Evolutionary conservation across 306 rosid species (phyloP).

Genomic region (Malus orientalis): DNA sequence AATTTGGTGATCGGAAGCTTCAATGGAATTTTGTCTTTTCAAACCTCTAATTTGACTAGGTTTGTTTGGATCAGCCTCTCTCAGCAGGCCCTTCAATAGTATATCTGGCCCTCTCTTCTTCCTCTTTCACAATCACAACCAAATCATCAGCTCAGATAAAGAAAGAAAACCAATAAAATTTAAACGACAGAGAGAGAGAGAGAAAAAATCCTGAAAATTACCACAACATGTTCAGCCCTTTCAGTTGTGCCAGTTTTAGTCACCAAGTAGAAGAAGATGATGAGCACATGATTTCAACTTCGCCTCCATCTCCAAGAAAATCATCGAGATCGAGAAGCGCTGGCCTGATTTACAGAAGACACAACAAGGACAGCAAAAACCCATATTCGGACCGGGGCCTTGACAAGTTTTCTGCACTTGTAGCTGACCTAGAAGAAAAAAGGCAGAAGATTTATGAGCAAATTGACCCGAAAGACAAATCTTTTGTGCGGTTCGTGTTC

Average conservation of each 20-base stretch:
- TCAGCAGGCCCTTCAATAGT: background rate
- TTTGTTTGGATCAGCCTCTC: conserved; percentile 30
- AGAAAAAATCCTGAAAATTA: background rate
- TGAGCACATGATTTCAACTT: conserved; percentile 12
- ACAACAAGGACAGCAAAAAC: conserved; percentile 34
- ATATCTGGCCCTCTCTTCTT: background rate
- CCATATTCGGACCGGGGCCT: conserved; percentile 65
- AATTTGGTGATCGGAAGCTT: conserved; percentile 32
- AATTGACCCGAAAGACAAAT: conserved; percentile 39
- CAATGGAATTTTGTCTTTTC: conserved; percentile 15
- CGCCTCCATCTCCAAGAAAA: conserved; percentile 37
- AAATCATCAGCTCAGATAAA: background rate
- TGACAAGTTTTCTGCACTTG: conserved; percentile 67
- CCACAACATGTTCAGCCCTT: conserved; percentile 32
- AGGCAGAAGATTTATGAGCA: conserved; percentile 59
- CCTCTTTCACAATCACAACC: background rate
- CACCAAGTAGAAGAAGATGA: conserved; percentile 32
- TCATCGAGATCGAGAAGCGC: conserved; percentile 6
- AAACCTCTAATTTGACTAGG: conserved; percentile 32
- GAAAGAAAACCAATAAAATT: background rate
- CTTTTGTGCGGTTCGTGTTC: conserved; percentile 57
- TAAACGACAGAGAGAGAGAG: background rate
- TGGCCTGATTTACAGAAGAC: conserved; percentile 1
- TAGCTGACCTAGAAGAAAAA: conserved; percentile 67
- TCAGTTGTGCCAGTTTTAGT: conserved; percentile 34